phyloP scores from a whole-genome alignment of 202 grass and related monocot genomes.

The Panicum hallii region DNA sequence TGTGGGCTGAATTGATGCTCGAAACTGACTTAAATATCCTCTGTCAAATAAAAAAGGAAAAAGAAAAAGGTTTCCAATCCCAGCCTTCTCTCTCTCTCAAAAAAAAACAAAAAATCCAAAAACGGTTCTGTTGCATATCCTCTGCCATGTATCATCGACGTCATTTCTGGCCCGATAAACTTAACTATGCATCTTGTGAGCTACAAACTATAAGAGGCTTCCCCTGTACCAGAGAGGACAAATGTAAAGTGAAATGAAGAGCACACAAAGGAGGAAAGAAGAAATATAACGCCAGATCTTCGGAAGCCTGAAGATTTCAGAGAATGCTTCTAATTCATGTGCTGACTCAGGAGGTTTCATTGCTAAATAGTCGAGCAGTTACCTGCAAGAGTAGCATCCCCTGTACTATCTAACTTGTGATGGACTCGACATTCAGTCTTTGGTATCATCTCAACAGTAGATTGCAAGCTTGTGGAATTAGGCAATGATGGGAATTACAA shows the following conservation, averaged over 20 bases:
- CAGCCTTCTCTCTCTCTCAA: too few species aligned
- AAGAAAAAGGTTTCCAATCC: too few species aligned
- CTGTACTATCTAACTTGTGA: slow-evolving; percentile 83
- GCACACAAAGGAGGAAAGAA: slow-evolving; percentile 4
- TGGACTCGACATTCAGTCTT: slow-evolving; percentile 83
- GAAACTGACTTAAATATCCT: too few species aligned
- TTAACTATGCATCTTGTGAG: slow-evolving; percentile 62
- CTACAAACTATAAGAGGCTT: slow-evolving; percentile 77
- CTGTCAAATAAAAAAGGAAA: too few species aligned
- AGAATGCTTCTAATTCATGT: slow-evolving; percentile 7
- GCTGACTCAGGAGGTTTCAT: slow-evolving; percentile 8
- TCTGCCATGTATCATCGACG: slow-evolving; percentile 50
- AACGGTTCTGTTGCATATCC: too few species aligned
- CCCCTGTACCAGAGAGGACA: slow-evolving; percentile 57
- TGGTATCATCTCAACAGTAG: slow-evolving; percentile 81
- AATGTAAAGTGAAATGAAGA: slow-evolving; percentile 16
- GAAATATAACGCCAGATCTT: slow-evolving; percentile 8
- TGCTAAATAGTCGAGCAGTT: slow-evolving; percentile 30
- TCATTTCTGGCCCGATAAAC: slow-evolving; percentile 36
- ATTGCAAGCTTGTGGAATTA: too few species aligned
- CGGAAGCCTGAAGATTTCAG: slow-evolving; percentile 9
- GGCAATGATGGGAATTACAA: too few species aligned
- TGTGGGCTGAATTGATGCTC: not conserved
- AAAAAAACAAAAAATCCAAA: too few species aligned
- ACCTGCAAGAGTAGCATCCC: slow-evolving; percentile 92